phyloP scores from a whole-genome alignment of 106 monocot species.

The Dioscorea dumetorum region DNA sequence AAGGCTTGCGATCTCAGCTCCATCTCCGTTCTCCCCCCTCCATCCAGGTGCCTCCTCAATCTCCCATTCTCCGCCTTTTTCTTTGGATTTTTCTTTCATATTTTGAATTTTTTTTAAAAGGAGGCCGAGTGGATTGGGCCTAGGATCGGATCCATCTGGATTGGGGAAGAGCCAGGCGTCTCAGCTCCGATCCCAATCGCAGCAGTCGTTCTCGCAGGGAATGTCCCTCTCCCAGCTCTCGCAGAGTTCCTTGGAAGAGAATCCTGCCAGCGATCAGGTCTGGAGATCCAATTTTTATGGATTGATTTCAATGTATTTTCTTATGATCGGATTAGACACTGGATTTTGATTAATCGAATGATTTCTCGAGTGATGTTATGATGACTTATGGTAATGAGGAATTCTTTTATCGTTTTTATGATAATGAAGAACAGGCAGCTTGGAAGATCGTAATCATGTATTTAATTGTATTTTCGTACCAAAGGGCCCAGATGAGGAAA shows the following conservation, averaged over 20 bases:
- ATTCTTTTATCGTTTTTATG: no score
- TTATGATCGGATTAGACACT: background rate
- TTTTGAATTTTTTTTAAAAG: conserved; percentile 16
- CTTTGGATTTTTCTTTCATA: background rate
- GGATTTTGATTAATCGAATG: background rate
- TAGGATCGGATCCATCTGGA: conserved; percentile 18
- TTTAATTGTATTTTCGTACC: no score
- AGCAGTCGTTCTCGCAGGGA: conserved; percentile 91
- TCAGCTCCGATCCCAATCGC: conserved; percentile 78
- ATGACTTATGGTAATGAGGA: no score
- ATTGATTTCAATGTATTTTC: background rate
- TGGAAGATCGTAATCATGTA: no score
- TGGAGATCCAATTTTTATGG: background rate
- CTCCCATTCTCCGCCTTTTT: background rate
- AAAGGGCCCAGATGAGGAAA: no score
- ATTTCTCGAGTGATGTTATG: no score
- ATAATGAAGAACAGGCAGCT: no score
- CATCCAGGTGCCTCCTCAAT: conserved; percentile 38
- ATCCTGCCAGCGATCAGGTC: conserved; percentile 62
- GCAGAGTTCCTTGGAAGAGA: conserved; percentile 76
- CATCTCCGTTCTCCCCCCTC: conserved; percentile 93
- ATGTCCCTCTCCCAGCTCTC: conserved; percentile 83
- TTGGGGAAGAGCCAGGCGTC: conserved; percentile 43
- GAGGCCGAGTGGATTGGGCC: conserved; percentile 27
- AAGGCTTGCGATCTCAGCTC: conserved; percentile 96